These are phyloP conservation scores for Solanum hybrid DNA, from an alignment of 305 asterid genomes.

Conservation along the genomic window DNA sequence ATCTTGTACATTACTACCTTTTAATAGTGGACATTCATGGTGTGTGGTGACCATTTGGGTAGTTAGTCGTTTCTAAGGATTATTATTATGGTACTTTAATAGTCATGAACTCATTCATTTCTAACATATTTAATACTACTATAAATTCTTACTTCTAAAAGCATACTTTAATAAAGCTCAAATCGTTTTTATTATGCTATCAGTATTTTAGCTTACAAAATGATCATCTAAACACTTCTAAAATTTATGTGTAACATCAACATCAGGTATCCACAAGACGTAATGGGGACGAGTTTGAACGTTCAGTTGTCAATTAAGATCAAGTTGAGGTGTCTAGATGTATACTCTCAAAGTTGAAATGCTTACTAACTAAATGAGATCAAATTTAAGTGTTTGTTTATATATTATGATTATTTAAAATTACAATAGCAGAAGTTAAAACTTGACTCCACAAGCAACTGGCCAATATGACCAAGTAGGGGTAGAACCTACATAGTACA, in stretches of 20 bases:
- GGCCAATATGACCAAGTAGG: neutral
- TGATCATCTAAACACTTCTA: neutral
- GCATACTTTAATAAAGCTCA: neutral
- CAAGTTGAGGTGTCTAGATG: neutral
- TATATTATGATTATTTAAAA: neutral
- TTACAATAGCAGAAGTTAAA: neutral
- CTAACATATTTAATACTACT: neutral
- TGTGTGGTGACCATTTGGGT: neutral
- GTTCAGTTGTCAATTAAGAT: neutral
- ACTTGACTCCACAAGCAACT: neutral
- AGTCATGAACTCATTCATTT: neutral
- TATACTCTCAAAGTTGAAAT: neutral
- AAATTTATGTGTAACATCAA: neutral
- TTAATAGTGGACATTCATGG: neutral
- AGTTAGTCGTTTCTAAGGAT: neutral
- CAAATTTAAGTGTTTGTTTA: neutral
- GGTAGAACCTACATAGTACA: too few relatives aligned
- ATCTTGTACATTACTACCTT: neutral
- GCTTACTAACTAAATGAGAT: neutral
- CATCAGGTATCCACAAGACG: neutral
- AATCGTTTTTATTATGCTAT: neutral
- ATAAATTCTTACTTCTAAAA: neutral
- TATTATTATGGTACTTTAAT: neutral
- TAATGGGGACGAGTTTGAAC: neutral
- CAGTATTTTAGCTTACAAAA: neutral